Evolutionary conservation across 768 basidiomycete species (phyloP).

Genomic region (Rubroboletus satanas): DNA sequence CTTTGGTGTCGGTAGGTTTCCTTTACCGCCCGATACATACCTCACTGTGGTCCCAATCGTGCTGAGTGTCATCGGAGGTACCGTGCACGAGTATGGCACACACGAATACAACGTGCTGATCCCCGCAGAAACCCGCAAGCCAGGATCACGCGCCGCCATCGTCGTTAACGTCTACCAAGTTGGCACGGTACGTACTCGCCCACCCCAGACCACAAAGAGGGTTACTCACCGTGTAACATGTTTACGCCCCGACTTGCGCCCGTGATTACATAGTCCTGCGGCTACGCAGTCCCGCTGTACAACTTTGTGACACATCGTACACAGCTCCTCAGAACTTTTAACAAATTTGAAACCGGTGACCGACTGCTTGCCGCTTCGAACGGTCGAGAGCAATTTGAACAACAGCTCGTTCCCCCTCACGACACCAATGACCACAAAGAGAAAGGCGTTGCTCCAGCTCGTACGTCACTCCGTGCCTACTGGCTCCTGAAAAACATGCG

Average conservation of each 20-base stretch:
- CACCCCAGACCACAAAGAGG: background rate
- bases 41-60: background rate
- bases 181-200: constrained; percentile 34
- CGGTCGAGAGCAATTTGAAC: background rate
- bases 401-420: background rate
- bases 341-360: constrained; percentile 42
- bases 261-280: constrained; percentile 51
- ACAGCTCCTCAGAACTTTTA: constrained; percentile 41
- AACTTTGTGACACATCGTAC: constrained; percentile 54
- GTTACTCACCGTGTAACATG: background rate
- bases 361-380: constrained; percentile 13
- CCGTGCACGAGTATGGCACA: constrained; percentile 58
- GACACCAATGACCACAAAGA: constrained; percentile 8
- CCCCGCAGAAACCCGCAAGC: constrained; percentile 42
- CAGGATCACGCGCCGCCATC: constrained; percentile 59
- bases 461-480: constrained; percentile 47
- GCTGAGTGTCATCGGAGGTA: constrained; percentile 36
- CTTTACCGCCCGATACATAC: background rate
- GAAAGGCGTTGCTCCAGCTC: constrained; percentile 1
- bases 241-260: background rate
- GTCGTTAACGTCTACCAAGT: constrained; percentile 58
- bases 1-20: constrained; percentile 48
- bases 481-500: constrained; percentile 47
- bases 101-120: constrained; percentile 54
- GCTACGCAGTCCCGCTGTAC: constrained; percentile 61